Base-by-base conservation (phyloP, 306 rosid species). In the Vigna angularis region DNA sequence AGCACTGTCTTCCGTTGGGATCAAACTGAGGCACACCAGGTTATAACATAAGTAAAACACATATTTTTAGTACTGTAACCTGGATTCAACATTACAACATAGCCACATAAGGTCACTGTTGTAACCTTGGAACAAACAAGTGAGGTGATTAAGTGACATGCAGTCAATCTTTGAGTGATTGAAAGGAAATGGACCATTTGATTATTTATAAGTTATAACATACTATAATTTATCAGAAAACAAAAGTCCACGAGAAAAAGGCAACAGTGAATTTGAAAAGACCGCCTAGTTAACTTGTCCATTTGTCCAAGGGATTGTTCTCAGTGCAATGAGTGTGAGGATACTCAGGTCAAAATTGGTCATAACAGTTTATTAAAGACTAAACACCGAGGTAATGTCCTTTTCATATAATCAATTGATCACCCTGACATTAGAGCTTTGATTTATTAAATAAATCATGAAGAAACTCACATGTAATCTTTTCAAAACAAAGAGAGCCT, bases 1-100 rank as follows among this genome's bases (percentile, higher is more conserved):
- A 88, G 83, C 98, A 94, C 67, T 89, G 98, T 79, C 97, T 90
- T 86, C 98, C 98, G 79, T 92, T 94, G 18, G 98, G 97, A 89
- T 94, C 98, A 76, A 87, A 90, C 97, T 94, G 76, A 42, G 83
- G 62, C 74, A 84, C 70, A 80, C 26, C 12, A 77, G 28, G 38
- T 51, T 59, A 13, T 30, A 64, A 66, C 64, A 28, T 51, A 36
- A 64, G 58, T 44, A 79, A 74, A 53, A 66, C 7, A 6, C 2
- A 6, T 0, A 0, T 61, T 14, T 34, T 57, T 9, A 53, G 4
- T 10, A 9, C 32, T 20, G 22, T 9, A 56, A 9, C 62, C 6
- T 5, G 6, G 5, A 50, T 5, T 6, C 20, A 1, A 50, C 50
- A 45, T 45, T 15, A 6, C 55, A 50, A 50, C 50, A 45, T 45